These are phyloP conservation scores for Anisodus acutangulus DNA, from an alignment of 257 asterid species.

Conservation along the genomic window DNA sequence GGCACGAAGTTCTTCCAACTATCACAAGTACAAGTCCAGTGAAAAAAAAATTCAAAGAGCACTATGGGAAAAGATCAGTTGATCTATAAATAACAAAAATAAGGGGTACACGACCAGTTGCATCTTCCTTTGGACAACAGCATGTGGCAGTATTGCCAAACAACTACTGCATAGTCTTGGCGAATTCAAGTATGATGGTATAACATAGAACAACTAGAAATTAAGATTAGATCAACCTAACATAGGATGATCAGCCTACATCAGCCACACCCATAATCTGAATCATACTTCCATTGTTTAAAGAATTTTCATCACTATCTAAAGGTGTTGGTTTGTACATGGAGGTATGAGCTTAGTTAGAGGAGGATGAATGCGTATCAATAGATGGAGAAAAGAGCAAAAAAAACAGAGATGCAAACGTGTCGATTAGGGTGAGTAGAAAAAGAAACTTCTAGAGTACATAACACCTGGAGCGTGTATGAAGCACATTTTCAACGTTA, in stretches of 20 bases:
- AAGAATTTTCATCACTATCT: constrained; percentile 1
- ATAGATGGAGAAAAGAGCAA: not conserved
- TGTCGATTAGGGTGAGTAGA: not conserved
- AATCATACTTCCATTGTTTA: constrained; percentile 1
- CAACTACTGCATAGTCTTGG: constrained; percentile 6
- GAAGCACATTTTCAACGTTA: not conserved
- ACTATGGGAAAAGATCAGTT: not conserved
- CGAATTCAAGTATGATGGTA: not conserved
- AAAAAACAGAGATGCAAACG: not conserved
- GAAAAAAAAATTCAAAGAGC: constrained; percentile 19
- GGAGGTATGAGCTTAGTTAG: not conserved
- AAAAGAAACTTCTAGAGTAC: not conserved
- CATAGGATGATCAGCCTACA: not conserved
- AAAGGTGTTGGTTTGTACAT: not conserved
- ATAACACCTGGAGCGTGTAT: not conserved
- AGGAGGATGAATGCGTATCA: constrained; percentile 11
- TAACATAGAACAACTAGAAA: constrained; percentile 25
- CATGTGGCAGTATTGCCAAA: constrained; percentile 5
- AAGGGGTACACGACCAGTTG: not conserved
- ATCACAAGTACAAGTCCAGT: constrained; percentile 30
- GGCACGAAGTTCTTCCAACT: constrained; percentile 97
- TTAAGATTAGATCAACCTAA: not conserved
- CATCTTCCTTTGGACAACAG: constrained; percentile 5
- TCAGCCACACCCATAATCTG: not conserved
- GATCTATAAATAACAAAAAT: not conserved